Base-by-base conservation (phyloP, 1,139 yeast species). In the Protomyces macrosporus region DNA sequence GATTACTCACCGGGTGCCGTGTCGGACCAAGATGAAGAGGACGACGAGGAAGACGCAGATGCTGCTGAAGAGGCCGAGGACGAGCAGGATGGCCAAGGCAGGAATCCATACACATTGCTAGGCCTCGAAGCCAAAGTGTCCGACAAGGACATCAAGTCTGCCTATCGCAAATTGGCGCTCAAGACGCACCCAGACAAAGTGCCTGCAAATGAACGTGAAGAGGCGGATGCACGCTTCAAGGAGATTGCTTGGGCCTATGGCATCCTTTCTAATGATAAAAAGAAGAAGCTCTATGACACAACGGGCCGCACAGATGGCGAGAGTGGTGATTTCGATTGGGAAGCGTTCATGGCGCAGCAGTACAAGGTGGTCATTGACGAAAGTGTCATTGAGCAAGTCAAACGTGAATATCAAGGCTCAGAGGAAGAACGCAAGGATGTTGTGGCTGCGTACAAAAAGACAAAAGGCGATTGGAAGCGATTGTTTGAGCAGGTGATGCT, bases 401-500 rank as follows among this genome's bases (percentile, higher is more conserved):
- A 81, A 68, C 68, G 72, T 53, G 81, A 78, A 65, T 90, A 90
- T 71, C 90, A 86, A 70, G 71, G 70, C 12, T 82, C 89, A 14
- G 78, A 76, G 3, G 95, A 89, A 70, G 97, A 90, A 71, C 75
- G 74, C 52, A 77, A 77, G 2, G 97, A 90, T 71, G 81, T 90
- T 23, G 68, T 84, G 50, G 80, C 81, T 58, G 81, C 82, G 60
- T 87, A 88, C 75, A 73, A 78, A 4, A 81, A 79, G 69, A 81
- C 82, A 67, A 82, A 86, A 35, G 96, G 96, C 4, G 88, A 88
- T 70, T 82, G 89, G 71, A 77, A 85, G 60, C 78, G 79, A 65
- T 75, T 90, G 14, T 87, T 89, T 72, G 96, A 88, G 72, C 79
- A 80, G 55, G 85, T 90, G 6, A 87, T 95, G 14, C 96, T 90